These are phyloP conservation scores for Fusarium setosum DNA, from an alignment of 2,329 filamentous ascomycete species.

Conservation along the genomic window DNA sequence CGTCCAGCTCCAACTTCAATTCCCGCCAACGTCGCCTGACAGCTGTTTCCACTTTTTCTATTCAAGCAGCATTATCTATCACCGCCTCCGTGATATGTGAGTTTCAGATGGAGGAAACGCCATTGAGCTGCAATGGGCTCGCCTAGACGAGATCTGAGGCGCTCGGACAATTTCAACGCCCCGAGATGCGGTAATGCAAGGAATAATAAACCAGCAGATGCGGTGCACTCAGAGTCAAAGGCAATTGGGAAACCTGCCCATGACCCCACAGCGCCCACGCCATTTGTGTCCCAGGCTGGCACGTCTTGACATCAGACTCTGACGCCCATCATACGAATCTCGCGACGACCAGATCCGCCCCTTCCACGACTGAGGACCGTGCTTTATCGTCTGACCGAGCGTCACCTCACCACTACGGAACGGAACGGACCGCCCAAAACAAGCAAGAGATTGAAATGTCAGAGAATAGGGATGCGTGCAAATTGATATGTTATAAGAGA, in stretches of 20 bases:
- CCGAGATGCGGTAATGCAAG: constrained; percentile 13
- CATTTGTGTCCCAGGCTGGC: constrained; percentile 20
- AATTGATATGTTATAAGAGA: constrained; percentile 31
- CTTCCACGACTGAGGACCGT: constrained; percentile 2
- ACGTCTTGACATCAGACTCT: constrained; percentile 8
- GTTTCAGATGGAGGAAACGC: background rate
- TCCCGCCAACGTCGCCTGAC: background rate
- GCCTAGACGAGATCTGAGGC: constrained; percentile 9
- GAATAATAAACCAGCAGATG: constrained; percentile 20
- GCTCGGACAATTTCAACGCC: constrained; percentile 4
- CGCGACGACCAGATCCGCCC: constrained; percentile 4
- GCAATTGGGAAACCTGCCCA: constrained; percentile 17
- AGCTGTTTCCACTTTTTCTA: background rate
- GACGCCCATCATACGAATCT: constrained; percentile 21
- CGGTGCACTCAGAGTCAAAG: background rate
- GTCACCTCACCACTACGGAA: constrained; percentile 5
- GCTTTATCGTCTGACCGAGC: constrained; percentile 21
- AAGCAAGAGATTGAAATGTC: background rate
- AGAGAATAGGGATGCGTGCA: constrained; percentile 3
- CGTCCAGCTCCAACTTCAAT: background rate
- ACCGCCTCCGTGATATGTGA: too few relatives aligned
- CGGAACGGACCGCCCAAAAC: background rate
- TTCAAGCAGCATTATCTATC: background rate
- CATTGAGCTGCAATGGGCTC: background rate
- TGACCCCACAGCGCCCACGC: constrained; percentile 26